phyloP scores from a whole-genome alignment of 2,329 filamentous ascomycete genomes.

The Lasiodiplodia citricola region DNA sequence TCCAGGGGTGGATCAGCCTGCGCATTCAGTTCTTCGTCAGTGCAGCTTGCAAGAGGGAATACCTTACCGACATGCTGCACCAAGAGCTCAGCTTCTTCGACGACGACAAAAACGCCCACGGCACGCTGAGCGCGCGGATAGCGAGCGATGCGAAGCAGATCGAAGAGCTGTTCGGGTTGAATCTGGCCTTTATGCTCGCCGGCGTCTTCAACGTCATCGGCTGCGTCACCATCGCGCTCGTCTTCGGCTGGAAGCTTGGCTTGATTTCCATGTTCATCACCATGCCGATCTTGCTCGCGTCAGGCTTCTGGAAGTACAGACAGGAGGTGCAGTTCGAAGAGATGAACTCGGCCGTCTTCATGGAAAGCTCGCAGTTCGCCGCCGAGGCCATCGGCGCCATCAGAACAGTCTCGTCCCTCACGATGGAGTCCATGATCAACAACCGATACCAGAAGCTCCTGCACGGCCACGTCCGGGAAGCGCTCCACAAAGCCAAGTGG shows the following conservation, averaged over 20 bases:
- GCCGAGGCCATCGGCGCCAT: conserved; percentile 90
- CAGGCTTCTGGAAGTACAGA: neutral
- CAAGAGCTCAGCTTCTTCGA: conserved; percentile 89
- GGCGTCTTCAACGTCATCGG: conserved; percentile 76
- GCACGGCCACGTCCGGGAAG: conserved; percentile 65
- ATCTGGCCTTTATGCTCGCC: conserved; percentile 80
- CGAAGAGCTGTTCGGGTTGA: conserved; percentile 81
- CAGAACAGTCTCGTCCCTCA: conserved; percentile 86
- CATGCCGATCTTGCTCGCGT: conserved; percentile 72
- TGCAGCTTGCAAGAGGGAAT: neutral
- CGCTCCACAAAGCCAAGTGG: conserved; percentile 36
- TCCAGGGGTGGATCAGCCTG: neutral
- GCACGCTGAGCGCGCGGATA: conserved; percentile 81
- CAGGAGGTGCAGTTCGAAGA: neutral
- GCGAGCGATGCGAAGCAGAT: conserved; percentile 86
- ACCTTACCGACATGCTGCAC: conserved; percentile 55
- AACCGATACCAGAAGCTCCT: conserved; percentile 27
- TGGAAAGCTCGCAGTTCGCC: conserved; percentile 79
- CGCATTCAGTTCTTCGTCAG: neutral
- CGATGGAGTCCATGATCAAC: conserved; percentile 73
- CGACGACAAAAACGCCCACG: conserved; percentile 81
- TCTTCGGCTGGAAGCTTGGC: conserved; percentile 82
- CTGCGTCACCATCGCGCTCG: conserved; percentile 68
- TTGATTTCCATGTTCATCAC: conserved; percentile 74
- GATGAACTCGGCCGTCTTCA: conserved; percentile 65